Conservation (phyloP, 257 asterid species). For the Salvia hispanica region DNA sequence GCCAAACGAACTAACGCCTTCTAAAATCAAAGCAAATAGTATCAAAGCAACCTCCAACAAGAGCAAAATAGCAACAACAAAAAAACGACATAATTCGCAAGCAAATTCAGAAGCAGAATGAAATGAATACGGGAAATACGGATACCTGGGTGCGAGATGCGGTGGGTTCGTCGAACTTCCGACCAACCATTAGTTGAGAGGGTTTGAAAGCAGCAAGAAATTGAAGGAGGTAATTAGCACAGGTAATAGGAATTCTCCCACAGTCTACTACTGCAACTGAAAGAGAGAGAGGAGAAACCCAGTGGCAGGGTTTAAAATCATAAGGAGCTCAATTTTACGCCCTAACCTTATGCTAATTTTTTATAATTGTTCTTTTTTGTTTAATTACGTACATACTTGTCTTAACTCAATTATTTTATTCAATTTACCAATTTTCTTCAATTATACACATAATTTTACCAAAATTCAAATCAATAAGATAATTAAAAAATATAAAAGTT, state of each 20-base stretch:
- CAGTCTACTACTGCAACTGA: conserved; percentile 23
- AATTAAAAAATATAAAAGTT: too few relatives aligned
- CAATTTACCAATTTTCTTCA: too few relatives aligned
- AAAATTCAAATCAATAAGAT: too few relatives aligned
- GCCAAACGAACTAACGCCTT: conserved; percentile 76
- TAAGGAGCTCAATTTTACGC: too few relatives aligned
- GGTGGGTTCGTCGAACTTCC: conserved; percentile 44
- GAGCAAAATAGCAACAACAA: not conserved
- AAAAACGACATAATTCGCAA: conserved; percentile 6
- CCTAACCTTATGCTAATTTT: too few relatives aligned
- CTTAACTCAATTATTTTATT: too few relatives aligned
- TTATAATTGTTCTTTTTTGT: too few relatives aligned
- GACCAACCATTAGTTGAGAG: conserved; percentile 46
- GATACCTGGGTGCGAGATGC: conserved; percentile 52
- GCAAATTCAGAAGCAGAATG: not conserved
- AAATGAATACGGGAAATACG: not conserved
- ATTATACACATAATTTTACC: too few relatives aligned
- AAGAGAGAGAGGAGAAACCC: not conserved
- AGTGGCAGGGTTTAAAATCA: not conserved
- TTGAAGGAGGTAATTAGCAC: not conserved
- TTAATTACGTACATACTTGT: too few relatives aligned
- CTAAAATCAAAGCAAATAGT: conserved; percentile 42
- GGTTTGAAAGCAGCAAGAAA: conserved; percentile 3
- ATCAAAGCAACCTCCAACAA: conserved; percentile 25
- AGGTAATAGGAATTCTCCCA: not conserved